A percentile compares a stretch with the other conserved stretches of the same genome.
These are phyloP conservation scores for Melaleuca quinquenervia DNA, from an alignment of 345 rosid species.

Conservation along the genomic window DNA sequence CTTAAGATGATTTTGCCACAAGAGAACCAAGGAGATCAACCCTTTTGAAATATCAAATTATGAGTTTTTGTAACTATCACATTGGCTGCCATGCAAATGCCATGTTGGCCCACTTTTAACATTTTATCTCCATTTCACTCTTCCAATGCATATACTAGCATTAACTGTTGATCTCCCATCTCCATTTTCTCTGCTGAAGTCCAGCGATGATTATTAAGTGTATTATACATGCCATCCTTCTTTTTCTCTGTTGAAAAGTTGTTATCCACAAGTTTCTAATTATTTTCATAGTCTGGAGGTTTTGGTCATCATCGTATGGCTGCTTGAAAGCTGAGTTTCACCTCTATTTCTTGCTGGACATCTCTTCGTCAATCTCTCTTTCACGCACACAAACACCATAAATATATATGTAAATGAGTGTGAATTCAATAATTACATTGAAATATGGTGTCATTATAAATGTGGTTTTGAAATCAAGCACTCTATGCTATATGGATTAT, in stretches of 20 bases:
- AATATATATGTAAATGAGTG: not conserved
- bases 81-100: fast-evolving
- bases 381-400: not conserved
- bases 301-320: not conserved
- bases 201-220: fast-evolving
- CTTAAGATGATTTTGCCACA: not conserved
- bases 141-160: not conserved
- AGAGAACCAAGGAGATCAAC: not conserved
- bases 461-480: not conserved
- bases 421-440: not conserved
- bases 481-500: not conserved
- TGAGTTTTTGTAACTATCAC: not conserved
- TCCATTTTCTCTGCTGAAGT: not conserved
- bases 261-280: not conserved
- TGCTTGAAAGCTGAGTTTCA: not conserved
- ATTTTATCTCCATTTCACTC: not conserved
- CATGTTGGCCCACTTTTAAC: not conserved
- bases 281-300: not conserved
- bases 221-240: not conserved
- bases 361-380: not conserved
- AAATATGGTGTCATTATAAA: not conserved
- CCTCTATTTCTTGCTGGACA: not conserved
- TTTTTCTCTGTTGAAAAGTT: not conserved
- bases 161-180: not conserved
- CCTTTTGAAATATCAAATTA: not conserved